Conservation (phyloP, 73 alveolate genomes). For the Blepharisma japonicum region DNA sequence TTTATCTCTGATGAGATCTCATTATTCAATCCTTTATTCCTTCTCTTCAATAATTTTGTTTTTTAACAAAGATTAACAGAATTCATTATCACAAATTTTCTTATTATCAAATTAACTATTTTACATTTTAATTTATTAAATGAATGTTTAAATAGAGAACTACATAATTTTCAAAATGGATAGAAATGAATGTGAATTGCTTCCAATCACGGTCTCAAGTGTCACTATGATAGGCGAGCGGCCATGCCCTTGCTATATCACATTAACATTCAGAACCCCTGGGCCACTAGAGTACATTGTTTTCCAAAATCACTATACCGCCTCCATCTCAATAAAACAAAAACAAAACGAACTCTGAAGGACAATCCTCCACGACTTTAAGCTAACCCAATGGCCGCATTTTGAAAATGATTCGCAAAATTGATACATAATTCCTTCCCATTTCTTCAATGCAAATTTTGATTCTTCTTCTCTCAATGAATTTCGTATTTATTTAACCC, state of each 20-base stretch:
- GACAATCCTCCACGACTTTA: constrained; percentile 6
- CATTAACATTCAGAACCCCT: background rate
- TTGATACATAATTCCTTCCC: background rate
- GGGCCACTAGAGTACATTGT: constrained; percentile 13
- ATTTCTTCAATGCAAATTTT: background rate
- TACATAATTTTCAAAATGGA: background rate
- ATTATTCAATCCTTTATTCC: too few species aligned
- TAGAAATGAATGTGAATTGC: background rate
- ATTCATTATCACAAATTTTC: too few species aligned
- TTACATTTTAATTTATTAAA: too few species aligned
- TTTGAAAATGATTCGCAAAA: constrained; percentile 12
- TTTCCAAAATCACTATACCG: background rate
- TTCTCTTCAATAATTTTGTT: too few species aligned
- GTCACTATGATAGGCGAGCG: background rate
- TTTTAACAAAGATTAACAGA: too few species aligned
- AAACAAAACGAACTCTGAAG: background rate
- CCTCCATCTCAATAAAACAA: constrained; percentile 7
- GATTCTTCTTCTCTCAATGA: background rate
- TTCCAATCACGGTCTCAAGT: background rate
- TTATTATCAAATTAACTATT: too few species aligned
- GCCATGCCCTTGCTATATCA: constrained; percentile 9
- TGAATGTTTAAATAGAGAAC: too few species aligned
- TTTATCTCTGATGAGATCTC: too few species aligned
- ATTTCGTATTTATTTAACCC: constrained; percentile 11
- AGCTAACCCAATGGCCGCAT: constrained; percentile 5